Evolutionary conservation across 2,329 filamentous ascomycete genomes (phyloP), one percentile per base, ranked within the genome.

Genomic region (Nothopassalora personata): DNA sequence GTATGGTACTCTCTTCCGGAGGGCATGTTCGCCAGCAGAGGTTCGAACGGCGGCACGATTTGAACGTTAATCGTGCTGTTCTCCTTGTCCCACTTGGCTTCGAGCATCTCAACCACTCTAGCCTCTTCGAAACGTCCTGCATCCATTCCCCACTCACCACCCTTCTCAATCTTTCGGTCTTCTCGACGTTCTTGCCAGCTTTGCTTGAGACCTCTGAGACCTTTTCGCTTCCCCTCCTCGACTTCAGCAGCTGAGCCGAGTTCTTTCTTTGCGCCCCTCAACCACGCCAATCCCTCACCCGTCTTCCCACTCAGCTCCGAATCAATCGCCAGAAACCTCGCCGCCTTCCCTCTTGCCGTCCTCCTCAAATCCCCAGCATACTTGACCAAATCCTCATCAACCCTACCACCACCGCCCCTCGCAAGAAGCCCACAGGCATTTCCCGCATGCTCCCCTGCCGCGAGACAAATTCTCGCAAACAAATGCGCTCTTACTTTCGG

Each of bases 31-130:
- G 89, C 83, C 4, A 96, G 75, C 9, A 97, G 77, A 0, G 88
- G 83, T 13, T 86, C 86, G 4, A 83, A 81, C 0, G 88, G 81
- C 0, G 92, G 91, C 33, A 97, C 82, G 1, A 79, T 57, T 71
- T 96, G 91, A 0, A 91, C 87, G 60, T 92, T 90, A 68, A 96
- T 87, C 86, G 90, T 96, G 73, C 97, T 91, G 70, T 99, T 99
- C 75, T 91, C 85, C 76, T 91, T 94, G 62, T 84, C 85, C 93
- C 94, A 97, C 72, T 96, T 97, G 39, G 80, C 82, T 67, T 95
- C 84, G 34, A 99, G 77, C 85, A 94, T 90, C 67, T 94, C 89
- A 54, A 97, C 80, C 2, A 97, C 88, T 57, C 91, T 82, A 1
- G 82, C 85, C 75, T 99, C 94, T 72, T 97, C 94, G 18, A 90